These are phyloP conservation scores for Diaporthe sp. DNA, from an alignment of 2,329 filamentous ascomycete species.

Conservation along the genomic window DNA sequence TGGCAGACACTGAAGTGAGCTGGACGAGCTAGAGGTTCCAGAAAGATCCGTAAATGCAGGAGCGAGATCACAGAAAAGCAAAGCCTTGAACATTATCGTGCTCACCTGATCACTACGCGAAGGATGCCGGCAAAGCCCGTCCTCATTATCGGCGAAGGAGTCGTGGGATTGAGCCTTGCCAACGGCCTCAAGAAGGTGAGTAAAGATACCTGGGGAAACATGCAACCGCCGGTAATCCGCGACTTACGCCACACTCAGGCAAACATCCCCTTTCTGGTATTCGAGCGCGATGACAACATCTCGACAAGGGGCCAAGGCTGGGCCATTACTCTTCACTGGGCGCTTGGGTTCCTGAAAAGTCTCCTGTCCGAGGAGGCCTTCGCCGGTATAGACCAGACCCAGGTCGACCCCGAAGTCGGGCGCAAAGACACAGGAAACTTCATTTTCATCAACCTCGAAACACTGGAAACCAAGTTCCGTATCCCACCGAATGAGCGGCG, in stretches of 20 bases:
- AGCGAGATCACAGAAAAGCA: neutral
- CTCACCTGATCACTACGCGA: neutral
- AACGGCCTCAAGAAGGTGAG: constrained; percentile 52
- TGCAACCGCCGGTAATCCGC: neutral
- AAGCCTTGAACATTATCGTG: neutral
- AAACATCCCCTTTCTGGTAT: neutral
- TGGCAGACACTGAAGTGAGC: neutral
- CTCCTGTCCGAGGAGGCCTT: constrained; percentile 21
- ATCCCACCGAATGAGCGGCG: constrained; percentile 27
- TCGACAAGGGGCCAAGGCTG: constrained; percentile 59
- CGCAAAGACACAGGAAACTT: constrained; percentile 24
- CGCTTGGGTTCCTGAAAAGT: constrained; percentile 49
- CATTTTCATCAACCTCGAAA: constrained; percentile 24
- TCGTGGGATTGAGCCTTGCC: constrained; percentile 55
- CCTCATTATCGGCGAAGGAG: constrained; percentile 55
- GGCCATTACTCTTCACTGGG: constrained; percentile 74
- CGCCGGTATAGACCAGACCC: neutral
- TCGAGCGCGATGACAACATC: constrained; percentile 10
- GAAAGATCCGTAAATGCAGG: too few relatives aligned
- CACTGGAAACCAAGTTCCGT: constrained; percentile 7
- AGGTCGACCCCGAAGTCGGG: constrained; percentile 18
- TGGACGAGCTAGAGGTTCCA: neutral
- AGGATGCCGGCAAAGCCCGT: constrained; percentile 45
- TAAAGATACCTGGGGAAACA: neutral
- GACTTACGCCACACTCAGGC: neutral